Conservation (phyloP, 768 basidiomycete species). For the Rhizopogon sp. region DNA sequence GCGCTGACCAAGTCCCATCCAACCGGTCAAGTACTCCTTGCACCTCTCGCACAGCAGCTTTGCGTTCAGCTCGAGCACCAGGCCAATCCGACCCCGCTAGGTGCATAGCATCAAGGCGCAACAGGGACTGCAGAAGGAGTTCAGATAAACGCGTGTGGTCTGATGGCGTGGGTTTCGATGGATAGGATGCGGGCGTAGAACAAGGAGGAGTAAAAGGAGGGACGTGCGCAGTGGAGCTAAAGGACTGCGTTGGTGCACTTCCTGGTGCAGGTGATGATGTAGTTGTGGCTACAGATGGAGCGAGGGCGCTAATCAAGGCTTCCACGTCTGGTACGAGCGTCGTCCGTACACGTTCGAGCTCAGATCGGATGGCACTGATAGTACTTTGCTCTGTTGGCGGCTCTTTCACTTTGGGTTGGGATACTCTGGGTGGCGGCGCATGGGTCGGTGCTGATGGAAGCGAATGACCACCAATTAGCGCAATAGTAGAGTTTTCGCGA, state of each 20-base stretch:
- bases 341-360: constrained; percentile 45
- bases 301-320: constrained; percentile 40
- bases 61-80: constrained; percentile 73
- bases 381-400: constrained; percentile 35
- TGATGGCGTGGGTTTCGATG: constrained; percentile 10
- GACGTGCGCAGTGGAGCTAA: constrained; percentile 4
- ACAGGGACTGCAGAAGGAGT: constrained; percentile 78
- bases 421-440: constrained; percentile 18
- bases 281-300: neutral
- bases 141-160: constrained; percentile 68
- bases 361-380: constrained; percentile 29
- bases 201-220: neutral
- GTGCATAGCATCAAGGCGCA: constrained; percentile 78
- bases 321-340: constrained; percentile 55
- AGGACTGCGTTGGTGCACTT: neutral
- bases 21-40: constrained; percentile 78
- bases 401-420: constrained; percentile 17
- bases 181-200: neutral
- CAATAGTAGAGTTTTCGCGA: constrained; percentile 61
- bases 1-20: constrained; percentile 60
- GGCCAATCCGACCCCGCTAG: constrained; percentile 68
- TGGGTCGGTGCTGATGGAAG: constrained; percentile 14
- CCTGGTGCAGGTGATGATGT: constrained; percentile 7
- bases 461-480: constrained; percentile 54
- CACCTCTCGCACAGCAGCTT: constrained; percentile 81